Base-by-base conservation (phyloP, 768 basidiomycete genomes). In the Suillus bovinus region DNA sequence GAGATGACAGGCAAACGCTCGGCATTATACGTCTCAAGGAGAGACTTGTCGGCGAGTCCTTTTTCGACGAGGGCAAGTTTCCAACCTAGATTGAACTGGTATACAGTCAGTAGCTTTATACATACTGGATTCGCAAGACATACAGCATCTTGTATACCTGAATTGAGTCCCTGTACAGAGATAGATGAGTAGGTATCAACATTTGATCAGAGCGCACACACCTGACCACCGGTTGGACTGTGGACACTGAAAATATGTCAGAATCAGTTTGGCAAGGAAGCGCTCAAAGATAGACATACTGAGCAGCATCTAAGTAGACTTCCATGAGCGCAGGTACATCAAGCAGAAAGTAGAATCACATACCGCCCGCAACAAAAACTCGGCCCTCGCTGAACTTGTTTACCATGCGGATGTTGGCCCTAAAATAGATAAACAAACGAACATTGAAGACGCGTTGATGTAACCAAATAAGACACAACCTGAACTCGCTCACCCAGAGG, bases 1-100 rank as follows among this genome's bases (percentile, higher is more conserved):
- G 72, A 73, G 52, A 80, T 77, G 36, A 81, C 77, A 5, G 75
- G 79, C 36, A 80, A 57, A 24, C 81, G 77, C 65, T 81, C 80
- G n/a, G 72, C 66, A n/a, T 66, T 69, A 59, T 82, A 81, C 0
- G 77, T 72, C 38, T 73, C 65, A 9, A 81, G 75, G 22, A 81
- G 70, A 9, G 72, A 63, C 2, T 64, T 64, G 16, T 72, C 65
- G 4, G 79, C 68, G 24, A 75, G 62, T 2, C 72, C 69, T 57
- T 76, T 78, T 10, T 69, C 61, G 14, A 78, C 79, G 16, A 79
- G 70, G 5, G 79, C 72, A 27, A 80, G 70, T 62, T 81, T 81
- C 80, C 79, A 80, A 1, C 68, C 74, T 5, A 82, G 66, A 62
- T 82, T 81, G 62, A 70, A 70, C 76, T 80, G 55, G 61, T n/a